Evolutionary conservation across 1,284 basidiomycete genomes (phyloP), one percentile per base, ranked within the genome.

Genomic region (Prillingera fragicola): DNA sequence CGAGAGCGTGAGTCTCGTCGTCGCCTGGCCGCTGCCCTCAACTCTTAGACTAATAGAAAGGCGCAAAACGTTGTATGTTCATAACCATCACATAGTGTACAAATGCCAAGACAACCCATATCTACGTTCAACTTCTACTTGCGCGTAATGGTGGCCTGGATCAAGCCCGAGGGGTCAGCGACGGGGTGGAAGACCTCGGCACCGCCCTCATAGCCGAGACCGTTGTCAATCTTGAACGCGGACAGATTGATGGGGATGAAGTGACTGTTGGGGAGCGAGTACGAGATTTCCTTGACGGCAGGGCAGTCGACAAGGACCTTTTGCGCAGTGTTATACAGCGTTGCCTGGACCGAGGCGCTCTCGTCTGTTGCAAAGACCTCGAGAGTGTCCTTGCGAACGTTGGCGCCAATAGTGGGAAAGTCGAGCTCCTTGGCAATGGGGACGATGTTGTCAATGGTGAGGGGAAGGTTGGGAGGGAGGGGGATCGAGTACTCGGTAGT

Each of bases 291-390:
- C 36, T 76, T 64, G 17, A 95, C 77, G 4, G 75, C 75, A 18
- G 67, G 65, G 63, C 88, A 85, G 63, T 83, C 78, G 6, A 69
- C 69, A 23, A 94, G 73, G 50, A 95, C 77, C 6, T 77, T 76
- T 55, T 85, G 78, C 1, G 78, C 85, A 81, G 95, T 95, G 70
- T 85, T 86, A 78, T 84, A 95, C 46, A 92, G 75, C 34, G 89
- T 94, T 12, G 90, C 89, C 82, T 94, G 90, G 6, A 97, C 92
- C 59, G 83, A 86, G 8, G 87, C 89, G 61, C 87, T 90, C 63
- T 91, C 83, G 59, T 96, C 88, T 22, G 75, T 73, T 2, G 90
- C 87, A 65, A 96, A 97, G 2, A 83, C 74, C 52, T 87, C 81
- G 23, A 96, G 73, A 8, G 89, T 92, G 15, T 80, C 77, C 33